Base-by-base conservation (phyloP, 2,329 filamentous ascomycete genomes). In the Cladosporium sp. region DNA sequence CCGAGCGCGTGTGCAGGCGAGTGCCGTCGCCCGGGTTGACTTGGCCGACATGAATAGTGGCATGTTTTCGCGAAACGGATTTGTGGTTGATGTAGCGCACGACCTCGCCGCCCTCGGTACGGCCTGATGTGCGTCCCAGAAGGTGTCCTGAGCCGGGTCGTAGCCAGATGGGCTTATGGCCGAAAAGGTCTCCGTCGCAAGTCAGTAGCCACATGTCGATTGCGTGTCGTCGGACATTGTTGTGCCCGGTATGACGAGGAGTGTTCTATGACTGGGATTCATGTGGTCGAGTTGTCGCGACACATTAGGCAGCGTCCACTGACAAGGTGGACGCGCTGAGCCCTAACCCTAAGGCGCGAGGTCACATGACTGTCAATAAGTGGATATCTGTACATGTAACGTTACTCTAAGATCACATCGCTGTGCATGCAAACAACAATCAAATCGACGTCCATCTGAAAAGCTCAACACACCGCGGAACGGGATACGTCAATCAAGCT, bases 41-140 rank as follows among this genome's bases (percentile, higher is more conserved):
- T 0, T 80, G 72, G 56, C 85, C 87, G 7, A 98, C 87, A 50
- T 88, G 84, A 60, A 99, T 88, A 35, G 89, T 89, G 69, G 97
- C 81, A 78, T 99, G 95, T 74, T 95, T 92, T 65, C 94, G 86
- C 35, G 95, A 99, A 58, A 99, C 91, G 1, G 89, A 90, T 73
- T 91, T 91, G 73, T 95, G 86, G 6, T 89, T 86, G 70, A 97
- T 91, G 28, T 86, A 88, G 70, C 91, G 87, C 3, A 87, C 66
- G 26, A 74, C 74, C 31, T 75, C 83, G 71, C 82, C 72, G 52
- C 73, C 69, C 26, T 74, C 61, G 16, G 67, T 49, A 40, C 68
- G 73, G 87, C 88, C 83, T 73, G 90, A 85, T 44, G 91, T 93
- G 69, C 94, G 88, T 65, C 94, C 94, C 75, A 97, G 91, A 23